Evolutionary conservation across 768 basidiomycete genomes (phyloP), one percentile per base, ranked within the genome.

Genomic region (Aureoboletus auriporus): DNA sequence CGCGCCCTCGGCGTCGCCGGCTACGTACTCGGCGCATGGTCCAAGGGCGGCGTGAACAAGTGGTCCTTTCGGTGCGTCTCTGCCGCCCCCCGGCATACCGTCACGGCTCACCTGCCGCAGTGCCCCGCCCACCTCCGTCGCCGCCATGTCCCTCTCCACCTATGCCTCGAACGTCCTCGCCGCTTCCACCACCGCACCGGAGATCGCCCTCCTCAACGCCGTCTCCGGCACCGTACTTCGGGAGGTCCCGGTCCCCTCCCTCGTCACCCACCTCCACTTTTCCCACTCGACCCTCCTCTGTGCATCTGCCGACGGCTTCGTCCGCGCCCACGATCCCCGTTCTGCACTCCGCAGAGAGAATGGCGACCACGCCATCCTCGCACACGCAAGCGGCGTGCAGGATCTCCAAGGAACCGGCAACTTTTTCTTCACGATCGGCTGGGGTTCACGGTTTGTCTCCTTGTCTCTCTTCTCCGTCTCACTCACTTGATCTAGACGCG

Each of bases 401-500:
- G 92, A 89, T 23, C 74, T 96, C 20, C 86, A 92, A 56, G 77
- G 78, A 0, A 77, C 79, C 36, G 91, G 89, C 3, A 88, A 91
- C 66, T 80, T 84, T 54, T 77, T 89, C 34, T 90, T 88, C 59
- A 91, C 89, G 7, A 89, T 93, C 56, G 94, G 94, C 11, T 86
- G 86, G 69, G 86, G 86, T 3, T 75, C 90, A 68, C 84, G 91
- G 93, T 92, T 51, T 38, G 47, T 29, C 47, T 17, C 44, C 35
- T 44, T 20, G 5, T 40, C 17, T 33, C n/a, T 14, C 23, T 28
- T 16, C 0, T 16, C 28, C 43, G 17, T 29, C 42, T n/a, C 28
- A 35, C 49, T 58, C 59, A 65, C 54, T 12, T 10, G 31, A 27
- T 28, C 45, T 59, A 96, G 94, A 65, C 91, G 89, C 67, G 84